Evolutionary conservation across 306 rosid genomes (phyloP), one percentile per base, ranked within the genome.

Genomic region (Arachis hypogaea): DNA sequence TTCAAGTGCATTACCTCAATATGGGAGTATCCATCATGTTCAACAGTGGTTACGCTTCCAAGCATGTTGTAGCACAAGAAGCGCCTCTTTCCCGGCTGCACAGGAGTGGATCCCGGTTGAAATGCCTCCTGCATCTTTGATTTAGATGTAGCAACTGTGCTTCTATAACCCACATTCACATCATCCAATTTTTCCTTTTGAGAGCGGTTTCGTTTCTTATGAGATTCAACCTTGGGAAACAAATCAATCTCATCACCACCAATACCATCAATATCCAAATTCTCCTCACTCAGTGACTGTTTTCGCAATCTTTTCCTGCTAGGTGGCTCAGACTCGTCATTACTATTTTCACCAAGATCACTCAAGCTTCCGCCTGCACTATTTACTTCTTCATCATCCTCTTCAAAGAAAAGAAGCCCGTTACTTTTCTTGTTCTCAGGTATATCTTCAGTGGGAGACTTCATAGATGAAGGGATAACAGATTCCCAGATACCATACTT

Each of bases 61-160:
- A 90, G 92, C 98, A 94, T 89, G 78, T 83, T 94, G 85, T 92
- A 94, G 85, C 97, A 94, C 78, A 94, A 79, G 84, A 94, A 91
- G 55, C 82, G 95, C 78, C 91, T 89, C 78, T 88, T 91, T 59
- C 90, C 99, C 14, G 87, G 85, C 84, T 84, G 96, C 59, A 77
- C 72, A 28, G 96, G 99, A 73, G 98, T 92, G 5, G 92, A 84
- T 38, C 99, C 97, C 41, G 96, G 89, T 79, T 94, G 99, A 88
- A 92, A 94, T 67, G 96, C 86, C 78, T 78, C 96, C 80, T 90
- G 99, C 91, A 86, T 84, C 83, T 82, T 92, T 9, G 77, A 0
- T 78, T 76, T 87, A 33, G 81, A 65, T 55, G 85, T 66, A 58
- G 70, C 61, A 78, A 74, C 54, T 47, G 70, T 75, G 77, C 82